Evolutionary conservation across 2,329 filamentous ascomycete species (phyloP), one percentile per base, ranked within the genome.

Genomic region (Colletotrichum sp.): DNA sequence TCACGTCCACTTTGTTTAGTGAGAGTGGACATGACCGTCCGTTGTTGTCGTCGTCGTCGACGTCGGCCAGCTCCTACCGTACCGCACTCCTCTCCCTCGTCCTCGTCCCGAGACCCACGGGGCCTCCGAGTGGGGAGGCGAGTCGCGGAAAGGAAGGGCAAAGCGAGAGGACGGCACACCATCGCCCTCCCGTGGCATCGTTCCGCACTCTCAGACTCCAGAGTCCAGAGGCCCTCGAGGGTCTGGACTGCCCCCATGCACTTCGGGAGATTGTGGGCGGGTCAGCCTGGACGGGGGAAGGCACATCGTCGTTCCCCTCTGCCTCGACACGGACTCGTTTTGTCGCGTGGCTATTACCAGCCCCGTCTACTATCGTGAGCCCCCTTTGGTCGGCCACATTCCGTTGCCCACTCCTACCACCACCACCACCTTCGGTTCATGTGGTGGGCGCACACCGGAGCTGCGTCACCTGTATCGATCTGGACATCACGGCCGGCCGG

Each of bases 191-290:
- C 58, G 48, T 69, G 58, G 63, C 65, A 65, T 36, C 26, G 32
- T 69, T 74, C 65, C 70, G 64, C 70, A 65, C 70, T 48, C 52
- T 16, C 28, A 30, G 38, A n/a, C 38, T 48, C 9, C 18, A 48
- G 38, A 48, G 18, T 48, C 38, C 63, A 34, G 13, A 43, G 64
- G 64, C 34, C 36, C 38, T 68, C 64, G 52, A 58, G 64, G 73
- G 74, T 34, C 72, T 69, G 65, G 58, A 58, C 43, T 52, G 43
- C 26, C 65, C 36, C 70, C 60, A 43, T 60, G 34, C 38, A 63
- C 70, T 66, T 69, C 57, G 58, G 48, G 74, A 74, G 74, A 65
- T 73, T 73, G 71, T 76, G 58, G 30, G 74, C 65, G 74, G 73
- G 73, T 73, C 69, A 32, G 38, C 57, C 48, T 48, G 28, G 8